These are phyloP conservation scores for Lodderomyces margitis DNA, from an alignment of 1,139 yeast genomes.

Conservation along the genomic window DNA sequence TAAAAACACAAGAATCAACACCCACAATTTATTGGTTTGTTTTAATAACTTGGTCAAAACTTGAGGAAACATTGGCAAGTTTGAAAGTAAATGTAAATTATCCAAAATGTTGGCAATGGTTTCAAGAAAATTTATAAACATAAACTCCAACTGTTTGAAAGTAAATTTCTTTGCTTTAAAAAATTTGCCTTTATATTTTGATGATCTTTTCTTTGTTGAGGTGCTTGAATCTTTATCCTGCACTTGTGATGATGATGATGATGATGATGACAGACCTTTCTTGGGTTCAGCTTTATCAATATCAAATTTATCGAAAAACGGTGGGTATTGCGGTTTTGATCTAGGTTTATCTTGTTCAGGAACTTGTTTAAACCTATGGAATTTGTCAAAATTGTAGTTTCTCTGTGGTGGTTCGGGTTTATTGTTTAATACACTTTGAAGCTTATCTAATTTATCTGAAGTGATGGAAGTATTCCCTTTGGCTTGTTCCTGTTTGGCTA, in stretches of 20 bases:
- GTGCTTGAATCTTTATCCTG: slow-evolving; percentile 2
- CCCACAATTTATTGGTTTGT: slow-evolving; percentile 49
- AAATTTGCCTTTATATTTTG: slow-evolving; percentile 5
- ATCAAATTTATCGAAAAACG: slow-evolving; percentile 26
- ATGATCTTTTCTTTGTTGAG: slow-evolving; percentile 9
- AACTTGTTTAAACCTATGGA: slow-evolving; percentile 16
- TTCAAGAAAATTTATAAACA: slow-evolving; percentile 34
- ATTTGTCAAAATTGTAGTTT: slow-evolving; percentile 12
- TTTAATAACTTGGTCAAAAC: slow-evolving; percentile 30
- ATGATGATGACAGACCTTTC: slow-evolving; percentile 3
- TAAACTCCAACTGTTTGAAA: slow-evolving; percentile 31
- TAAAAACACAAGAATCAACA: slow-evolving; percentile 40
- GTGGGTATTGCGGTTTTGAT: slow-evolving; percentile 22
- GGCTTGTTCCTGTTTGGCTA: slow-evolving; percentile 34
- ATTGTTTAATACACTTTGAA: slow-evolving; percentile 21
- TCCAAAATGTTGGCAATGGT: slow-evolving; percentile 41
- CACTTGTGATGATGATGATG: slow-evolving; percentile 2
- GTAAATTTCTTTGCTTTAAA: slow-evolving; percentile 17
- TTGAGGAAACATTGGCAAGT: slow-evolving; percentile 45
- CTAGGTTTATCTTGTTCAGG: slow-evolving; percentile 13
- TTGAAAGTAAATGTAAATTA: slow-evolving; percentile 44
- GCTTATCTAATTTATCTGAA: slow-evolving; percentile 29
- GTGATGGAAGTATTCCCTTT: slow-evolving; percentile 36
- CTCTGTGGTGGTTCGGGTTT: slow-evolving; percentile 2
- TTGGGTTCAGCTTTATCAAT: slow-evolving; percentile 10